These are phyloP conservation scores for Pseudognaphalium luteoalbum DNA, from an alignment of 129 eudicot genomes.

Conservation along the genomic window DNA sequence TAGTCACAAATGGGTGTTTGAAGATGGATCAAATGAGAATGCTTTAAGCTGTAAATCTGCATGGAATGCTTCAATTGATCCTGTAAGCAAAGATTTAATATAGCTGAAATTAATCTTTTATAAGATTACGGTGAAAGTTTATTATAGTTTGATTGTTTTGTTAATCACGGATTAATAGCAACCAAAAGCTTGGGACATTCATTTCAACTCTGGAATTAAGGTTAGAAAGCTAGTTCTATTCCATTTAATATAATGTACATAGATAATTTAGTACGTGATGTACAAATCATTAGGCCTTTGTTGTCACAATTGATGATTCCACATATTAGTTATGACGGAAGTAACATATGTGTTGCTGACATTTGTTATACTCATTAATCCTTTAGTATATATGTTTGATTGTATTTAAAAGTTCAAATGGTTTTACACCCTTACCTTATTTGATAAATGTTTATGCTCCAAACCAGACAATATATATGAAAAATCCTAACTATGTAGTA, in stretches of 20 bases:
- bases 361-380: not conserved
- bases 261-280: not conserved
- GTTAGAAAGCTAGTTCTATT: conserved; percentile 25
- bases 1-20: conserved; percentile 82
- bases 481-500: not conserved
- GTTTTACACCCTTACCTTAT: not conserved
- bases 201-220: conserved; percentile 83
- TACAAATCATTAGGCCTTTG: not conserved
- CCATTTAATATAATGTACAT: not conserved
- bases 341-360: not conserved
- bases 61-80: conserved; percentile 76
- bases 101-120: not conserved
- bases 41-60: conserved; percentile 64
- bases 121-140: not conserved
- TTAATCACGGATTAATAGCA: conserved; percentile 42
- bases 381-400: not conserved
- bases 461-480: not conserved
- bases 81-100: conserved; percentile 48
- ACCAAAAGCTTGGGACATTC: conserved; percentile 88
- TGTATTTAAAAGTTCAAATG: not conserved
- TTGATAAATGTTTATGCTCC: not conserved
- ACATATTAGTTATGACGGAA: not conserved
- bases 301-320: not conserved
- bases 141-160: conserved; percentile 2
- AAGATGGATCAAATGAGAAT: conserved; percentile 57